Conservation (phyloP, 2,329 filamentous ascomycete genomes). For the Thielaviopsis ethacetica region DNA sequence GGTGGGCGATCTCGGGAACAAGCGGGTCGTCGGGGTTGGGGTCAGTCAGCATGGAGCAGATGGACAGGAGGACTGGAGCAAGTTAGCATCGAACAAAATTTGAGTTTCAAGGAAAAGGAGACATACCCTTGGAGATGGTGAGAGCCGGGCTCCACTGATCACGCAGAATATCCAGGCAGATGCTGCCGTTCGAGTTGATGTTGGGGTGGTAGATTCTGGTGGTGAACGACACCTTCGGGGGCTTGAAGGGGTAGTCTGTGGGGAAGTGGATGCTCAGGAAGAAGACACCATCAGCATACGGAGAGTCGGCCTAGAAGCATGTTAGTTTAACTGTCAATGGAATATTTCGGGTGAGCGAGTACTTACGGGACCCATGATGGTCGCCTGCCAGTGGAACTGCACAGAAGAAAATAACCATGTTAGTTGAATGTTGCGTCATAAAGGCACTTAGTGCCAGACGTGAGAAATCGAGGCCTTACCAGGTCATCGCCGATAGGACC, state of each 20-base stretch:
- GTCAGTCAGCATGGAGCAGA: constrained; percentile 99
- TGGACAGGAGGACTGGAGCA: constrained; percentile 75
- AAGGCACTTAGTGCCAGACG: background rate
- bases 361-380: constrained; percentile 98
- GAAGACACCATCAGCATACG: constrained; percentile 96
- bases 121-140: constrained; percentile 91
- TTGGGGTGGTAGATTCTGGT: constrained; percentile 99
- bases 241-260: constrained; percentile 99
- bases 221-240: constrained; percentile 99
- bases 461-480: constrained; percentile 42
- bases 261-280: constrained; percentile 98
- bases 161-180: constrained; percentile 94
- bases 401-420: background rate
- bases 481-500: constrained; percentile 94
- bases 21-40: constrained; percentile 98
- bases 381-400: constrained; percentile 99
- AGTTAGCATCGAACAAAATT: background rate
- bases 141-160: constrained; percentile 98
- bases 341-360: constrained; percentile 10
- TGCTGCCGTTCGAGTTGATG: constrained; percentile 99
- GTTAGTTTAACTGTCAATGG: background rate
- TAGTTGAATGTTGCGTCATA: constrained; percentile 14
- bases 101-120: background rate
- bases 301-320: constrained; percentile 61
- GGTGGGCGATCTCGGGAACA: constrained; percentile 95